Base-by-base conservation (phyloP, 2,329 filamentous ascomycete genomes). In the Tolypocladium ovalisporum region DNA sequence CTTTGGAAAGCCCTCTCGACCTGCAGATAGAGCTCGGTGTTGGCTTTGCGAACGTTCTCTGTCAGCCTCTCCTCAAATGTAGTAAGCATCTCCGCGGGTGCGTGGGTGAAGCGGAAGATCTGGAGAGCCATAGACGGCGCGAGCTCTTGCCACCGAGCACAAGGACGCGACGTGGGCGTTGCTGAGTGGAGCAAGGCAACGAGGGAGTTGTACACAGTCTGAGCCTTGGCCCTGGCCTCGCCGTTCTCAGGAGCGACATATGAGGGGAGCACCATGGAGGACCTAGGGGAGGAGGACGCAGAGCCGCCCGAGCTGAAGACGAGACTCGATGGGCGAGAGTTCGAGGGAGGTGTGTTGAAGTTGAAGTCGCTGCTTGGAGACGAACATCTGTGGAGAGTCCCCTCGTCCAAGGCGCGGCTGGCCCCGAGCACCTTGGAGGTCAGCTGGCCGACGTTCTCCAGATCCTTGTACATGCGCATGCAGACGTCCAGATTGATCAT, bases 401-500 rank as follows among this genome's bases (percentile, higher is more conserved):
- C 66, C 2, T 72, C 69, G 29, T 73, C 66, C 56, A 66, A 54
- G 37, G 68, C 64, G 39, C 64, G 61, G 55, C 59, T 56, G 27
- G 63, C 52, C n/a, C 58, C 56, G 4, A 59, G 40, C 10, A 62
- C 54, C n/a, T 53, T 61, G 42, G 64, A 59, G 54, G 63, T 68
- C 52, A 72, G 66, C 47, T 73, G 71, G 51, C 74, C 73, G 19
- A 80, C 70, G 15, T 71, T 70, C 59, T 82, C 79, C 22, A 81
- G 68, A 12, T 77, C 74, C 57, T 84, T 80, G 61, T 79, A 84
- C 60, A 81, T 75, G 32, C 75, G 76, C 79, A 84, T 84, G 73
- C 83, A 86, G 19, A 86, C 76, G 59, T 86, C 82, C 15, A 87
- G 68, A 65, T 85, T 85, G 63, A 86, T 79, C 56, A 80, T 76